Evolutionary conservation across 305 asterid genomes (phyloP).

Genomic region (Fraxinus latifolia): DNA sequence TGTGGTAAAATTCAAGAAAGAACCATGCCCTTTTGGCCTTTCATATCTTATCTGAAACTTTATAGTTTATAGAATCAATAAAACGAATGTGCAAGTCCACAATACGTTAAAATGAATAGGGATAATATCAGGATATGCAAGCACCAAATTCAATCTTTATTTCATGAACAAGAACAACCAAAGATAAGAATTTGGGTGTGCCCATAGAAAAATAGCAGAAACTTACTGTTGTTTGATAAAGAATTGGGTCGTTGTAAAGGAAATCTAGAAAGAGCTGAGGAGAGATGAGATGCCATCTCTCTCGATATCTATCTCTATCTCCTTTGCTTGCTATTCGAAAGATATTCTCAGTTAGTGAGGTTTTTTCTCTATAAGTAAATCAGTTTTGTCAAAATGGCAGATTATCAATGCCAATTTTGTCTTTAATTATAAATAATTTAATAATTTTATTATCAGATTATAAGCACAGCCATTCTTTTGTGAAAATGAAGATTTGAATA

Average conservation of each 20-base stretch:
- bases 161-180: slow-evolving; percentile 3
- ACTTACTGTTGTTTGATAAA: slow-evolving; percentile 38
- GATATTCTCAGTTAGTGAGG: background rate
- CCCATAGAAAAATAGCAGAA: slow-evolving; percentile 3
- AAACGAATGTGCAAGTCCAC: background rate
- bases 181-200: background rate
- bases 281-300: slow-evolving; percentile 51
- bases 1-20: background rate
- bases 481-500: background rate
- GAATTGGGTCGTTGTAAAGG: slow-evolving; percentile 34
- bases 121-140: slow-evolving; percentile 5
- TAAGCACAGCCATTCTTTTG: background rate
- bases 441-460: background rate
- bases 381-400: background rate
- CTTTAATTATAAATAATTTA: background rate
- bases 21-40: background rate
- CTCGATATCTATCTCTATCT: slow-evolving; percentile 13
- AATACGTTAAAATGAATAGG: background rate
- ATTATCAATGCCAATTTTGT: background rate
- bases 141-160: slow-evolving; percentile 1
- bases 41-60: background rate
- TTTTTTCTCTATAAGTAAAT: too few species aligned
- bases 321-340: background rate
- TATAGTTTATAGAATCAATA: background rate
- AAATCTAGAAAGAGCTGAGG: slow-evolving; percentile 43